Conservation (phyloP, 257 asterid genomes). For the Penstemon newberryi region DNA sequence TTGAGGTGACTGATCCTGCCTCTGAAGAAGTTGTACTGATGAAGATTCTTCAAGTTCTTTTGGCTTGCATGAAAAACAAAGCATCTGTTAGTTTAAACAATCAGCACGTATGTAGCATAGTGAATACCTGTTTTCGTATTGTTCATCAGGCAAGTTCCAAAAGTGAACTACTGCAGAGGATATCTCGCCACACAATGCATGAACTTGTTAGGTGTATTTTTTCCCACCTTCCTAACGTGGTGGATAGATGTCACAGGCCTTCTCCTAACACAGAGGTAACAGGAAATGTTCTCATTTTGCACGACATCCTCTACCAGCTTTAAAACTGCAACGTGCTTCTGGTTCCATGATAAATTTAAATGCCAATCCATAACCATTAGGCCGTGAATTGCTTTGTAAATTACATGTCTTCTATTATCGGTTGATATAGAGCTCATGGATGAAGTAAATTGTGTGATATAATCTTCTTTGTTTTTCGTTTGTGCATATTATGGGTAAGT, state of each 20-base stretch:
- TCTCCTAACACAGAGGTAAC: slow-evolving; percentile 52
- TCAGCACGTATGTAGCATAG: slow-evolving; percentile 89
- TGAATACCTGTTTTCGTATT: slow-evolving; percentile 83
- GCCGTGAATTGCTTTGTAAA: slow-evolving; percentile 8
- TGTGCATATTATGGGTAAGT: background rate
- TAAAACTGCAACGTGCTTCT: slow-evolving; percentile 15
- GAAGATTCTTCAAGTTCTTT: slow-evolving; percentile 96
- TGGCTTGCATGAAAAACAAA: slow-evolving; percentile 92
- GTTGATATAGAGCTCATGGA: slow-evolving; percentile 1
- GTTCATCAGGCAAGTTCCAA: slow-evolving; percentile 95
- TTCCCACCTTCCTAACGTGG: slow-evolving; percentile 67
- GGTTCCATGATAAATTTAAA: slow-evolving; percentile 17
- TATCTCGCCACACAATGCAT: slow-evolving; percentile 94
- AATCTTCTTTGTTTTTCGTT: slow-evolving; percentile 11
- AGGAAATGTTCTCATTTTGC: slow-evolving; percentile 11
- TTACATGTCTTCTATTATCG: slow-evolving; percentile 4
- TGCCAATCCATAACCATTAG: slow-evolving; percentile 13
- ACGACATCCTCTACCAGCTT: slow-evolving; percentile 3
- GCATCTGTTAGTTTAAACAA: slow-evolving; percentile 75
- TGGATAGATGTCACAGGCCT: slow-evolving; percentile 29
- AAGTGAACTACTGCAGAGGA: slow-evolving; percentile 83
- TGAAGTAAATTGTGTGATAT: slow-evolving; percentile 1
- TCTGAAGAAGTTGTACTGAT: slow-evolving; percentile 95
- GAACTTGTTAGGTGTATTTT: slow-evolving; percentile 85
- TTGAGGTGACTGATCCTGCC: slow-evolving; percentile 98